Percentiles rank a stretch among this genome's conserved stretches.
phyloP scores from a whole-genome alignment of 2,329 filamentous ascomycete species.

The Fonsecaea pedrosoi region DNA sequence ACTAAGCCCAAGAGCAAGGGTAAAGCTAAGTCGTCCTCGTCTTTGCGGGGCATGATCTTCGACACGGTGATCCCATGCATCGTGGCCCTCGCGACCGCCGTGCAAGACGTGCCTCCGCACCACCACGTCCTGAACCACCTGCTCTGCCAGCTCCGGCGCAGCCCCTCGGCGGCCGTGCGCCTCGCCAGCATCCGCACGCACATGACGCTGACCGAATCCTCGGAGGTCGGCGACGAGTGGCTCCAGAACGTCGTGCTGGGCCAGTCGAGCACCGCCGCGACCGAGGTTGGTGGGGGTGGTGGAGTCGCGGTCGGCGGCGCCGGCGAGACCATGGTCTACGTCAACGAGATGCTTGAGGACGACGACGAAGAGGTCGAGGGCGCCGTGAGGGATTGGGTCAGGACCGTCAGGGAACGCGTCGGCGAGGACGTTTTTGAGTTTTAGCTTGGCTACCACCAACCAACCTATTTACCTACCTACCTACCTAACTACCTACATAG shows the following conservation, averaged over 20 bases:
- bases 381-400: conserved; percentile 89
- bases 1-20: background rate
- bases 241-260: conserved; percentile 57
- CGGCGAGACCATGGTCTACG: conserved; percentile 89
- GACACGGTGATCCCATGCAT: conserved; percentile 48
- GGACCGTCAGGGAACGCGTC: conserved; percentile 83
- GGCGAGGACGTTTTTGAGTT: conserved; percentile 70
- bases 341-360: conserved; percentile 94
- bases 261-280: conserved; percentile 16
- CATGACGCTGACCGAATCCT: conserved; percentile 72
- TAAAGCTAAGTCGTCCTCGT: conserved; percentile 46
- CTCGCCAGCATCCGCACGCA: conserved; percentile 83
- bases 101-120: conserved; percentile 75
- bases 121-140: conserved; percentile 85
- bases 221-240: conserved; percentile 87
- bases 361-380: conserved; percentile 92
- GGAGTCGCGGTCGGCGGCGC: conserved; percentile 28
- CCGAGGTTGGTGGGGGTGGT: conserved; percentile 15
- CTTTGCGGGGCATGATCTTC: conserved; percentile 73
- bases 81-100: conserved; percentile 62
- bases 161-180: conserved; percentile 73
- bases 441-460: conserved; percentile 5
- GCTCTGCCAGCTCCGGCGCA: conserved; percentile 76
- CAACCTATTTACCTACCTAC: too few species aligned
- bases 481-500: too few species aligned